Percentiles rank a stretch among this genome's conserved stretches.
These are phyloP conservation scores for Rutidosis leptorrhynchoides DNA, from an alignment of 129 eudicot genomes.

Conservation along the genomic window DNA sequence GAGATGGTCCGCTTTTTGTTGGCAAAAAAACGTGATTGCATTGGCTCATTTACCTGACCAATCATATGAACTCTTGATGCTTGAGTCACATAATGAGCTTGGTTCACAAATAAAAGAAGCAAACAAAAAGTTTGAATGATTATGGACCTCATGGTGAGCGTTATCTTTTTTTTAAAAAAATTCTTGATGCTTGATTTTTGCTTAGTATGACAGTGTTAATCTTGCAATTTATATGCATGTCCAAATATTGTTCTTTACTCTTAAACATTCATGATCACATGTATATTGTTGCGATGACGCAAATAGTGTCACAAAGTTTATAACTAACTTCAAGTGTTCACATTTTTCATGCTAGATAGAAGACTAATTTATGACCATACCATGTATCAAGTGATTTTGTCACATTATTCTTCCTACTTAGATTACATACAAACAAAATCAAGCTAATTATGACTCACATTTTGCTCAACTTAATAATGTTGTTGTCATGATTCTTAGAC, in stretches of 20 bases:
- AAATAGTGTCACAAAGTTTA: neutral
- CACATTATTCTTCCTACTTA: neutral
- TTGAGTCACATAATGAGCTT: slow-evolving; percentile 1
- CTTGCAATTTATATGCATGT: neutral
- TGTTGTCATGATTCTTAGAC: neutral
- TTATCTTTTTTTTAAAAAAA: too few species aligned
- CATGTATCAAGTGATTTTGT: neutral
- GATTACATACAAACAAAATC: neutral
- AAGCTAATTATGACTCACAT: neutral
- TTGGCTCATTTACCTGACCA: neutral
- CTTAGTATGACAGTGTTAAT: neutral
- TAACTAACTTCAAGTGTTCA: neutral
- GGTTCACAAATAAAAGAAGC: slow-evolving; percentile 7
- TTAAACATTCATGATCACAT: slow-evolving; percentile 11
- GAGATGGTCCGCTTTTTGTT: neutral
- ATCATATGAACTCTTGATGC: slow-evolving; percentile 18
- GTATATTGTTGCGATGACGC: neutral
- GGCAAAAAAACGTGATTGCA: neutral
- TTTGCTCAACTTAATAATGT: neutral
- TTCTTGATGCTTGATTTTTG: neutral
- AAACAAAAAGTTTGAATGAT: slow-evolving; percentile 15
- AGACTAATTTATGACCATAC: neutral
- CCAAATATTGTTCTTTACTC: neutral
- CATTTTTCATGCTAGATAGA: neutral
- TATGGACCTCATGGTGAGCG: slow-evolving; percentile 10